These are phyloP conservation scores for Ophiosphaerella herpotricha DNA, from an alignment of 2,329 filamentous ascomycete species.

Conservation along the genomic window DNA sequence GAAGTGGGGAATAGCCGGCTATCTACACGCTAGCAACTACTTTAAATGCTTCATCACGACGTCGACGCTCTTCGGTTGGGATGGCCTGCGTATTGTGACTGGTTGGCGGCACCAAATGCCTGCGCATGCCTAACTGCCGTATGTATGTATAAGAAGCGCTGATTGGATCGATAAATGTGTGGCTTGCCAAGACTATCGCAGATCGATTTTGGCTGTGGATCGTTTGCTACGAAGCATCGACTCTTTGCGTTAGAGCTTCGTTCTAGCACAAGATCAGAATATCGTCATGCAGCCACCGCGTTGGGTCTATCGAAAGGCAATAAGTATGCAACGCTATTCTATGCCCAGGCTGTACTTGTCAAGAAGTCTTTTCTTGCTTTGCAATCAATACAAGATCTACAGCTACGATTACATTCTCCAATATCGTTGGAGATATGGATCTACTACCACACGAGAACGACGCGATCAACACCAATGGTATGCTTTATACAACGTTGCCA, in stretches of 20 bases:
- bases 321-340: background rate
- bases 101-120: no score
- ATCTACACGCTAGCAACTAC: no score
- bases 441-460: conserved; percentile 20
- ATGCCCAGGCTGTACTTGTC: background rate
- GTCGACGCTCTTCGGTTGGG: background rate
- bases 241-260: no score
- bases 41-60: background rate
- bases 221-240: no score
- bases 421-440: conserved; percentile 6
- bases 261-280: background rate
- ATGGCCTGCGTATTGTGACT: no score
- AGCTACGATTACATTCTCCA: background rate
- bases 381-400: background rate
- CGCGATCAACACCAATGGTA: conserved; percentile 26
- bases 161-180: no score
- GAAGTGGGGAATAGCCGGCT: background rate
- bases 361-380: background rate
- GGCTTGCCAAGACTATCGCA: no score
- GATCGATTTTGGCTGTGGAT: no score
- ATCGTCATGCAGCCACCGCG: conserved; percentile 1
- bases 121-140: no score
- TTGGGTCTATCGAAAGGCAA: background rate
- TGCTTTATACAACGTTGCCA: background rate
- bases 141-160: no score